phyloP scores from a whole-genome alignment of 1,139 yeast genomes.

The Debaryomyces robertsiae region DNA sequence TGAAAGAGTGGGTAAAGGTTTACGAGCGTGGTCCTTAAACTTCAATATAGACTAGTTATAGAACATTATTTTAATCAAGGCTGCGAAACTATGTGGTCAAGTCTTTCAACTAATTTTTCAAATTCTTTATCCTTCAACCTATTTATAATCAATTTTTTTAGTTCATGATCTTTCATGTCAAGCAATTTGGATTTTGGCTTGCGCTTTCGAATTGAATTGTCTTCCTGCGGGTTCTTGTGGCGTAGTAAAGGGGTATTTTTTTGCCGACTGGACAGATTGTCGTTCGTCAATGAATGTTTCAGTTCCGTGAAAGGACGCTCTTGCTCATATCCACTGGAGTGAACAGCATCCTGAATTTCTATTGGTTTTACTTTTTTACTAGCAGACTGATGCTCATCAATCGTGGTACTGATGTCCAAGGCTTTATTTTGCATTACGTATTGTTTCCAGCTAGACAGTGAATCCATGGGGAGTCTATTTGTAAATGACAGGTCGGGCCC shows the following conservation, averaged over 20 bases:
- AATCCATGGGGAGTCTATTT: too few species aligned
- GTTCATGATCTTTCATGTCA: slow-evolving; percentile 16
- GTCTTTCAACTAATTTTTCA: slow-evolving; percentile 13
- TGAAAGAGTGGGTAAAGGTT: slow-evolving; percentile 54
- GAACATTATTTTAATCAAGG: slow-evolving; percentile 4
- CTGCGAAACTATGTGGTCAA: slow-evolving; percentile 13
- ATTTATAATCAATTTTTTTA: slow-evolving; percentile 16
- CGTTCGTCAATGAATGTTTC: not conserved
- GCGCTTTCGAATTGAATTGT: not conserved
- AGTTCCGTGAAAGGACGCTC: too few species aligned
- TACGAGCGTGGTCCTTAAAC: slow-evolving; percentile 6
- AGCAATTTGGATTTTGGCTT: slow-evolving; percentile 10
- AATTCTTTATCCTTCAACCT: slow-evolving; percentile 14
- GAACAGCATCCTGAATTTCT: too few species aligned
- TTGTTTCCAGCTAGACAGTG: too few species aligned
- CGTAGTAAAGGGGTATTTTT: too few species aligned
- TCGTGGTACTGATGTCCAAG: too few species aligned
- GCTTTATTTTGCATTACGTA: too few species aligned
- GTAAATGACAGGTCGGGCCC: too few species aligned
- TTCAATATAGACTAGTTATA: slow-evolving; percentile 7
- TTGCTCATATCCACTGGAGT: too few species aligned
- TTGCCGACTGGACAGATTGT: not conserved
- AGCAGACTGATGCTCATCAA: too few species aligned
- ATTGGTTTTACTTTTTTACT: too few species aligned
- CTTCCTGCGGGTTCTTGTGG: too few species aligned